Conservation (phyloP, 371 early-diverging fungal genomes). For the Dinochytrium kinnereticum region DNA sequence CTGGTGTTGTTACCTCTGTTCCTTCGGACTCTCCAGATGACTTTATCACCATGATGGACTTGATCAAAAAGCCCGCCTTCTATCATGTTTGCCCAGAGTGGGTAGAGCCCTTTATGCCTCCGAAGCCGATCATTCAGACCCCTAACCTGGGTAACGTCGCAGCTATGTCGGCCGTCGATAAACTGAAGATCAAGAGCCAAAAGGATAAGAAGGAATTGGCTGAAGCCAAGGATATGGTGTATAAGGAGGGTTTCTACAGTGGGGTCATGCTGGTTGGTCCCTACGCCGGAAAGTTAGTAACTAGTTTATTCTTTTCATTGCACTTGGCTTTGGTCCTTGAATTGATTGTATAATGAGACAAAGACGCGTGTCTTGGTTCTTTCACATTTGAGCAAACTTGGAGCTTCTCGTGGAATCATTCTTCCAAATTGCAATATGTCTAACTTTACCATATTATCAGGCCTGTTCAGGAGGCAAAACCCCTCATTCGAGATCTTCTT, state of each 20-base stretch:
- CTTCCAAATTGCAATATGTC: no score
- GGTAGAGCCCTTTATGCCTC: constrained; percentile 82
- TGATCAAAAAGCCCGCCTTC: constrained; percentile 92
- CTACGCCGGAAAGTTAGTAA: constrained; percentile 67
- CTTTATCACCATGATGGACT: constrained; percentile 85
- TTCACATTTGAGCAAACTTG: no score
- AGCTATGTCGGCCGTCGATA: constrained; percentile 82
- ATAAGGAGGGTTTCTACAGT: constrained; percentile 97
- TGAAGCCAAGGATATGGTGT: constrained; percentile 92
- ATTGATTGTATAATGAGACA: no score
- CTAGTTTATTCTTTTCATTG: no score
- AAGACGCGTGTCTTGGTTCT: no score
- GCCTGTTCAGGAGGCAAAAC: constrained; percentile 93
- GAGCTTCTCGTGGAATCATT: no score
- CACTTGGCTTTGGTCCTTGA: no score
- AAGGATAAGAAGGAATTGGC: constrained; percentile 92
- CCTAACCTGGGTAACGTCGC: constrained; percentile 85
- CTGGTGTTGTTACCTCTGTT: constrained; percentile 98
- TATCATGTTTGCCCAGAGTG: constrained; percentile 89
- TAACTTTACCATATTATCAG: no score
- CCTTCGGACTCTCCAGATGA: constrained; percentile 99
- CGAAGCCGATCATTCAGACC: constrained; percentile 84
- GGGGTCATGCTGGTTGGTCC: constrained; percentile 89
- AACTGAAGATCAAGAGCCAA: constrained; percentile 93
- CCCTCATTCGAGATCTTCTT: constrained; percentile 76